phyloP scores from a whole-genome alignment of 805 yeast species.

The Myxozyma kluyveri region DNA sequence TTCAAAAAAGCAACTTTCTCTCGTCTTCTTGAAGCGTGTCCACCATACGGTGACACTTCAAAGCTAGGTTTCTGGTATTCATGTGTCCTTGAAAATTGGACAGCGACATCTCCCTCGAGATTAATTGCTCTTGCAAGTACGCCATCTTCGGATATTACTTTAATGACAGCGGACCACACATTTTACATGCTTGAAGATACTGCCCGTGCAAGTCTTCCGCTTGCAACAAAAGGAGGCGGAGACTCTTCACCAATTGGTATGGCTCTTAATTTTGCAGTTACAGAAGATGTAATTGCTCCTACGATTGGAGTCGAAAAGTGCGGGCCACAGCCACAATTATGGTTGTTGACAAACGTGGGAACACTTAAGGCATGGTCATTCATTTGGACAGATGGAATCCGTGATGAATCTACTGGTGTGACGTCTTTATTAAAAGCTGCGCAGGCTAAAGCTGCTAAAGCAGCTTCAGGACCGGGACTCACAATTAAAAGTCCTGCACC shows the following conservation, averaged over 20 bases:
- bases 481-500: background rate
- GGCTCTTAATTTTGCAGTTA: slow-evolving; percentile 55
- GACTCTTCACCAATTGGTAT: slow-evolving; percentile 74
- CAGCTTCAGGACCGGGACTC: slow-evolving; percentile 5
- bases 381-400: slow-evolving; percentile 54
- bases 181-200: slow-evolving; percentile 62
- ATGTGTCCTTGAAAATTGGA: slow-evolving; percentile 30
- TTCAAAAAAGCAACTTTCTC: slow-evolving; percentile 12
- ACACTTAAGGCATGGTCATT: slow-evolving; percentile 62
- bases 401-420: slow-evolving; percentile 30
- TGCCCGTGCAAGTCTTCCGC: slow-evolving; percentile 70
- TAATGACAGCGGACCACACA: slow-evolving; percentile 42
- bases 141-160: slow-evolving; percentile 60
- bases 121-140: slow-evolving; percentile 56
- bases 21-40: slow-evolving; percentile 33
- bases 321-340: slow-evolving; percentile 62
- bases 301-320: slow-evolving; percentile 57
- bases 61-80: slow-evolving; percentile 34
- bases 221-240: slow-evolving; percentile 52
- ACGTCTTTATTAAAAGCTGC: background rate
- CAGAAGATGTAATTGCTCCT: slow-evolving; percentile 50
- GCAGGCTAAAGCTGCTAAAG: background rate
- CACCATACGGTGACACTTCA: slow-evolving; percentile 35
- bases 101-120: slow-evolving; percentile 14
- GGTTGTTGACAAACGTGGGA: slow-evolving; percentile 64